A percentile compares a stretch with the other conserved stretches of the same genome.
Evolutionary conservation across 495 filamentous ascomycete genomes (phyloP).

Genomic region (Penicillium chermesinum): DNA sequence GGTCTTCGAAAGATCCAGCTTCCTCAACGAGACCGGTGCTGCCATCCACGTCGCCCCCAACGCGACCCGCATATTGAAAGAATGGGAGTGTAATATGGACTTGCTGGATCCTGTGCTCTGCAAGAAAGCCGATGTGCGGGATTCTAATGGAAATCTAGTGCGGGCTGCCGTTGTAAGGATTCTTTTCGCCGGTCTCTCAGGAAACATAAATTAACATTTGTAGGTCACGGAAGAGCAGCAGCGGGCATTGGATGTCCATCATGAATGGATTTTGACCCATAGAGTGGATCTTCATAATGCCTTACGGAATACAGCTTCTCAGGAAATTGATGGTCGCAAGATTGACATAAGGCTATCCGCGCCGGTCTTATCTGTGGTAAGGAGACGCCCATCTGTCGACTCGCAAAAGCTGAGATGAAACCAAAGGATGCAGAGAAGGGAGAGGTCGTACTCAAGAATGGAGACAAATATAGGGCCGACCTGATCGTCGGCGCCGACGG

Average conservation of each 20-base stretch:
- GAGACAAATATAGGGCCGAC: conserved; percentile 29
- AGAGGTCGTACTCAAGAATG: conserved; percentile 26
- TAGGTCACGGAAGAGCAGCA: conserved; percentile 16
- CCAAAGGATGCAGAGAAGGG: not conserved
- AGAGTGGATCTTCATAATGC: conserved; percentile 48
- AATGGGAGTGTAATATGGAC: conserved; percentile 41
- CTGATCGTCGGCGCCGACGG: conserved; percentile 50
- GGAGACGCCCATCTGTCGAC: not conserved
- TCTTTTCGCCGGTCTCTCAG: not conserved
- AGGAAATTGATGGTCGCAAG: conserved; percentile 26
- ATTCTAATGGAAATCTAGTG: not conserved
- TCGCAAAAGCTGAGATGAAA: not conserved
- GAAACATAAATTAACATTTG: conserved; percentile 4
- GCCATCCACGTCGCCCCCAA: conserved; percentile 50
- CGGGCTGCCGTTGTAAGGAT: not conserved
- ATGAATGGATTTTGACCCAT: conserved; percentile 36
- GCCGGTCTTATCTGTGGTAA: conserved; percentile 21
- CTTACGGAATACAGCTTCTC: conserved; percentile 29
- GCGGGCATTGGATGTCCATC: conserved; percentile 8
- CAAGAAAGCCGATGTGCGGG: conserved; percentile 12
- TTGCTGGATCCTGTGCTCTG: conserved; percentile 20
- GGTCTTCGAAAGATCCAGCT: not conserved
- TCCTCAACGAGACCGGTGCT: conserved; percentile 42
- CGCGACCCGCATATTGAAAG: conserved; percentile 39
- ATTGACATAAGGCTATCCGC: conserved; percentile 29